A percentile compares a stretch with the other conserved stretches of the same genome.
Conservation (phyloP, 495 filamentous ascomycete species). For the Schizothecium vesticola region DNA sequence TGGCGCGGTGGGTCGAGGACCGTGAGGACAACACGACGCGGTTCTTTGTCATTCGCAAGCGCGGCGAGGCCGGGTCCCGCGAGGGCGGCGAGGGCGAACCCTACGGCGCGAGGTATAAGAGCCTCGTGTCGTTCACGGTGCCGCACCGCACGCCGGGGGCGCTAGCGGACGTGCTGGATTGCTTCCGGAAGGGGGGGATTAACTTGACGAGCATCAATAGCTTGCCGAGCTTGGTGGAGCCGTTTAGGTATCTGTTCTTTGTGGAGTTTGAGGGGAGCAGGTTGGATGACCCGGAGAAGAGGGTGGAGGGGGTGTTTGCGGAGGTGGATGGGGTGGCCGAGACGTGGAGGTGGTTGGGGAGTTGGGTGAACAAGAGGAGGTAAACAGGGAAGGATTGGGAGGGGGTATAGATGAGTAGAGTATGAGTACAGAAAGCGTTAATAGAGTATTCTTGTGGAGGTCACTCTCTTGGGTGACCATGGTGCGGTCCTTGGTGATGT, state of each 20-base stretch:
- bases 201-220: slow-evolving; percentile 91
- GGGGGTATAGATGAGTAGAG: not conserved
- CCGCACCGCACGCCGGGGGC: slow-evolving; percentile 72
- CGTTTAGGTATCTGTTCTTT: slow-evolving; percentile 94
- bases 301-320: slow-evolving; percentile 47
- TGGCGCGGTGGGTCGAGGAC: slow-evolving; percentile 79
- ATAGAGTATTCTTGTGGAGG: not conserved
- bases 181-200: slow-evolving; percentile 64
- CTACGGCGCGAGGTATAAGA: slow-evolving; percentile 48
- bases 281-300: slow-evolving; percentile 42
- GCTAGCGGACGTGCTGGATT: slow-evolving; percentile 70
- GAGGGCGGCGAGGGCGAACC: slow-evolving; percentile 1
- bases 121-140: slow-evolving; percentile 75
- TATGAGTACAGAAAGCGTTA: not conserved
- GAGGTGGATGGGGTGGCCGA: slow-evolving; percentile 35
- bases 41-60: slow-evolving; percentile 69
- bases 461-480: not conserved
- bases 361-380: slow-evolving; percentile 44
- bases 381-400: not conserved
- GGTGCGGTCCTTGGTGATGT: not conserved
- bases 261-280: slow-evolving; percentile 72
- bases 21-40: slow-evolving; percentile 76
- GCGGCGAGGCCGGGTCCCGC: not conserved
- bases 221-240: slow-evolving; percentile 64
- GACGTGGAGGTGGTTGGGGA: slow-evolving; percentile 50